These are phyloP conservation scores for Mortierella sp. DNA, from an alignment of 371 early-diverging fungal species.

Conservation along the genomic window DNA sequence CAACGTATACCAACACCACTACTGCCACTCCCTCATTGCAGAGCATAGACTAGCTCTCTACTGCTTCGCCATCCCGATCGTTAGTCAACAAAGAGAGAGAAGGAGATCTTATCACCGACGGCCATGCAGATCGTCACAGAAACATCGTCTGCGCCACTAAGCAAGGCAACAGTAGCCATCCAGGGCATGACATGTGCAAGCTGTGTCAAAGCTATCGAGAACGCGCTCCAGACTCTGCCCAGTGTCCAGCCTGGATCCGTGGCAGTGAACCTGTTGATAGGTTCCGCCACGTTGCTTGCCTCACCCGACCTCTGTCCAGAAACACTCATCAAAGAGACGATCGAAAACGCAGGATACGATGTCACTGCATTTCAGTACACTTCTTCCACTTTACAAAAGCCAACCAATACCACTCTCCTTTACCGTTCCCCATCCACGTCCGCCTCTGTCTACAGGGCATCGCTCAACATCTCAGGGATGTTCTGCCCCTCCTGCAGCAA, in stretches of 20 bases:
- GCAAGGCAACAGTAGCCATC: constrained; percentile 68
- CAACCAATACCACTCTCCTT: not conserved
- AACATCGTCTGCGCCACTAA: constrained; percentile 46
- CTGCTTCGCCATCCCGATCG: too few species aligned
- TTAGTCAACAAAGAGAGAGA: too few species aligned
- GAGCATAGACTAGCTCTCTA: not conserved
- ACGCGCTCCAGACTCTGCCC: constrained; percentile 61
- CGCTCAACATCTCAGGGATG: constrained; percentile 71
- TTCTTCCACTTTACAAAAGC: constrained; percentile 2
- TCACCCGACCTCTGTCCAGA: constrained; percentile 54
- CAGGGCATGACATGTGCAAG: constrained; percentile 91
- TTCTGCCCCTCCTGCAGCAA: constrained; percentile 73
- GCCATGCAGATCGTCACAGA: constrained; percentile 31
- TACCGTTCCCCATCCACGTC: not conserved
- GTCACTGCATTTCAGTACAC: constrained; percentile 47
- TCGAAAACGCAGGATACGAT: constrained; percentile 74
- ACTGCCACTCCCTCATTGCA: not conserved
- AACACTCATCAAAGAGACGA: constrained; percentile 56
- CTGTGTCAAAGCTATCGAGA: constrained; percentile 81
- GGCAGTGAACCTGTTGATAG: constrained; percentile 81
- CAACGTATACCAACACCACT: not conserved
- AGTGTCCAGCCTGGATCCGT: constrained; percentile 66
- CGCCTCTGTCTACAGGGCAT: constrained; percentile 25
- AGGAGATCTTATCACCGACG: not conserved
- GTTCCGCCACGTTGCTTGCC: constrained; percentile 64